Conservation (phyloP, 2,329 filamentous ascomycete genomes). For the Pseudogymnoascus sp. region DNA sequence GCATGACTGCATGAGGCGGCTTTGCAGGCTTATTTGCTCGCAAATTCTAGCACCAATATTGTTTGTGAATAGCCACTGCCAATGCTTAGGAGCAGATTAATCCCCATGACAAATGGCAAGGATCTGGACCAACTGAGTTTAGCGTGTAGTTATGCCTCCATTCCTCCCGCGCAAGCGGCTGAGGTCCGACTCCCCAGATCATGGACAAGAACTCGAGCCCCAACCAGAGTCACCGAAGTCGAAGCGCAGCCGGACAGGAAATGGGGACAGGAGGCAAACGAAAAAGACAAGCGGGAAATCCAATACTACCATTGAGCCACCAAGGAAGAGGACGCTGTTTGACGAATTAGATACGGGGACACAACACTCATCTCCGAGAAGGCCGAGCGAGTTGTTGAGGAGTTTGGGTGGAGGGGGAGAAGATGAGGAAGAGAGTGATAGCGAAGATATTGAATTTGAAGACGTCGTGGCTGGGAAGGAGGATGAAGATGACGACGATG, state of each 20-base stretch:
- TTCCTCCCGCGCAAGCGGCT: constrained; percentile 60
- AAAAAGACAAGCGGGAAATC: constrained; percentile 23
- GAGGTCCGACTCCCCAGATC: constrained; percentile 40
- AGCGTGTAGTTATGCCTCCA: constrained; percentile 51
- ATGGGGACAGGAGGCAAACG: constrained; percentile 20
- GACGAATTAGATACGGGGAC: constrained; percentile 49
- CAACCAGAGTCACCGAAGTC: constrained; percentile 18
- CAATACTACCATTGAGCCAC: constrained; percentile 20
- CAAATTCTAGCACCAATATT: neutral
- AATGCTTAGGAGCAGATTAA: neutral
- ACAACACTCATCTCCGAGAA: constrained; percentile 16
- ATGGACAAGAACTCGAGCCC: constrained; percentile 18
- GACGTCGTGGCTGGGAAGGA: constrained; percentile 29
- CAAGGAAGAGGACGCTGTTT: constrained; percentile 51
- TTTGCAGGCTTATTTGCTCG: neutral
- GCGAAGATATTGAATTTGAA: constrained; percentile 18
- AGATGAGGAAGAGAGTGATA: constrained; percentile 28
- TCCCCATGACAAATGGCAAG: neutral
- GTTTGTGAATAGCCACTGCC: neutral
- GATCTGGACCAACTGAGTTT: neutral
- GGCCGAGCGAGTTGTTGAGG: constrained; percentile 37
- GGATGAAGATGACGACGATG: constrained; percentile 51
- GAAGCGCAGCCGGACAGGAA: constrained; percentile 15
- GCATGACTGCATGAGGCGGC: neutral
- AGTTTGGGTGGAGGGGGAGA: constrained; percentile 40